Base-by-base conservation (phyloP, 331 rosid species). In the Rosa hybrid region DNA sequence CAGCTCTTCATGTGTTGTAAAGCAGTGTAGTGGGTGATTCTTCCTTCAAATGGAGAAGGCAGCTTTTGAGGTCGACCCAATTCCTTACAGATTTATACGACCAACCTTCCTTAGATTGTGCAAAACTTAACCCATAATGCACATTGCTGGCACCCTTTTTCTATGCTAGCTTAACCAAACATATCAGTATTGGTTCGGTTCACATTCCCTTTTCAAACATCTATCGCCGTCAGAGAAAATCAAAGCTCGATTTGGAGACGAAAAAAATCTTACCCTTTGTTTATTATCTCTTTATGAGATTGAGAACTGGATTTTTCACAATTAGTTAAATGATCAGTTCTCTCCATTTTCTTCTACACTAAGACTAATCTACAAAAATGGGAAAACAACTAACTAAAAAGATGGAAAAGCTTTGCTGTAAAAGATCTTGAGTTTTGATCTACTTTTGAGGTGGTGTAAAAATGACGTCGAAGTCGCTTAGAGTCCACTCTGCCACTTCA, bases 401-500 rank as follows among this genome's bases (percentile, higher is more conserved):
- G 6, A 38, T 51, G 18, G 18, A n/a, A 21, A 13, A 12, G 72
- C 2, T 75, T 44, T 30, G 41, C 77, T 56, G 25, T 8, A 1
- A 44, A 12, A 7, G 13, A 56, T 39, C 1, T 23, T 6, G 12
- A 45, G 14, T 68, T 44, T 62, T 49, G 69, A 74, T 44, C 63
- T 56, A 67, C 30, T 46, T 14, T 11, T 39, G 6, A 2, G 54
- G 68, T 18, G 77, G 46, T 0, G 76, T 79, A 60, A 75, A 68
- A 50, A 87, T 51, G 49, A 89, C 91, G 16, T 92, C 90, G 67
- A 88, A 90, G 72, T 85, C 87, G 67, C 88, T 85, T 16, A 92
- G 69, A 68, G 77, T 89, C 97, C 97, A 92, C 78, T 92, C 95
- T 69, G 92, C 97, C 6, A 85, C 88, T 85, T 89, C 93, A 68